Percentiles rank a stretch among this genome's conserved stretches.
phyloP scores from a whole-genome alignment of 169 alveolate species.

The Plasmodium inui region DNA sequence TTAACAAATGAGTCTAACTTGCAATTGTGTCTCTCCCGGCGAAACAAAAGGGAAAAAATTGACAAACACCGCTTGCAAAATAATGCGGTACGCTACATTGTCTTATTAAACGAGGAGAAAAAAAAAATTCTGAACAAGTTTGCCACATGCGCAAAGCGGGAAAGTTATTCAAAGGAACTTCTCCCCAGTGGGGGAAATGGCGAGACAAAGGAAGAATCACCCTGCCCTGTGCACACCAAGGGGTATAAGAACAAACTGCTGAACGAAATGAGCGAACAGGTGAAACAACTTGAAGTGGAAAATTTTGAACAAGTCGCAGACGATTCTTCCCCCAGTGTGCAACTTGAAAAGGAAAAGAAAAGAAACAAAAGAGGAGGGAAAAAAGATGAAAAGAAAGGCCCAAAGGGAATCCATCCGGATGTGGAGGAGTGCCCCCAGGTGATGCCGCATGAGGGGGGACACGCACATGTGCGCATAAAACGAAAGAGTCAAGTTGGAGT shows the following conservation, averaged over 20 bases:
- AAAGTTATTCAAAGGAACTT: neutral
- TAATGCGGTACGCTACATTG: constrained; percentile 18
- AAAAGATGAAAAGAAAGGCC: constrained; percentile 1
- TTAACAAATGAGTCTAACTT: constrained; percentile 16
- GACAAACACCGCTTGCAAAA: constrained; percentile 7
- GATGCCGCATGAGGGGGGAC: neutral
- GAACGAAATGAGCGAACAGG: constrained; percentile 10
- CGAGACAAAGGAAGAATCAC: neutral
- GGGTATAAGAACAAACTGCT: neutral
- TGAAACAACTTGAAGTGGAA: constrained; percentile 18
- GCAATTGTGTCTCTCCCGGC: neutral
- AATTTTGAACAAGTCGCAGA: neutral
- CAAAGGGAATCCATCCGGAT: neutral
- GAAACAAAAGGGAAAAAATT: constrained; percentile 27
- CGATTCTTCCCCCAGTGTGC: neutral
- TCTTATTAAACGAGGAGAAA: constrained; percentile 13
- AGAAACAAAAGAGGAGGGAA: neutral
- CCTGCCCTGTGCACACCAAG: constrained; percentile 18
- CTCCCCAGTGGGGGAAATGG: neutral
- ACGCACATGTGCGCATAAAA: constrained; percentile 12
- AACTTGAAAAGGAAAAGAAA: constrained; percentile 15
- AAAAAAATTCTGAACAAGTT: neutral
- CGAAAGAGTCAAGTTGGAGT: constrained; percentile 9
- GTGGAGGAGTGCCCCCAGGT: neutral
- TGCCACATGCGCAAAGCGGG: constrained; percentile 2